Evolutionary conservation across 352 stramenopile genomes (phyloP).

Genomic region (Pythium pectinolyticum): DNA sequence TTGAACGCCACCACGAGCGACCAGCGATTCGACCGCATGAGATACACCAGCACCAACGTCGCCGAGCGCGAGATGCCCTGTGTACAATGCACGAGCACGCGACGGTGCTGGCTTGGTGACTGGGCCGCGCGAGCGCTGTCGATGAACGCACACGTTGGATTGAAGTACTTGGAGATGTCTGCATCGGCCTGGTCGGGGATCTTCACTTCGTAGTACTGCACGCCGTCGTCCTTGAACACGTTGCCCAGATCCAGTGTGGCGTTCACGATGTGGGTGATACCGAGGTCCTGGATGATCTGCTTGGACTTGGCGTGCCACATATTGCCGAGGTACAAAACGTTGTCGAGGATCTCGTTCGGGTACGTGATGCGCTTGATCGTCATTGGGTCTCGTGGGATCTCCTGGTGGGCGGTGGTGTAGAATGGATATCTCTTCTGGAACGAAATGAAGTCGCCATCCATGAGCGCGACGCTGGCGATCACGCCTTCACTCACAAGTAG

Average conservation of each 20-base stretch:
- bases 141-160: constrained; percentile 53
- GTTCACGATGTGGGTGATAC: constrained; percentile 77
- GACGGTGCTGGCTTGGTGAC: constrained; percentile 21
- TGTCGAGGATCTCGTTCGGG: constrained; percentile 67
- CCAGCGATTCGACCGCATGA: constrained; percentile 59
- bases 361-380: constrained; percentile 44
- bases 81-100: constrained; percentile 72
- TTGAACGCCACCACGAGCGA: constrained; percentile 71
- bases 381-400: not conserved
- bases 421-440: constrained; percentile 67
- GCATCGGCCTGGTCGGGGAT: constrained; percentile 43
- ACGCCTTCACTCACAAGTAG: constrained; percentile 49
- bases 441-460: constrained; percentile 38
- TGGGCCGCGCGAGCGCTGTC: constrained; percentile 17
- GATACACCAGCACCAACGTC: constrained; percentile 68
- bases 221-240: constrained; percentile 41
- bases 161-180: constrained; percentile 50
- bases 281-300: constrained; percentile 52
- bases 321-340: constrained; percentile 72
- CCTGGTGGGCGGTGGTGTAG: constrained; percentile 37
- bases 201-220: constrained; percentile 68
- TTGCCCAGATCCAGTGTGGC: constrained; percentile 59
- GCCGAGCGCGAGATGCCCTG: constrained; percentile 70
- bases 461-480: constrained; percentile 44
- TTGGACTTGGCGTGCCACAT: constrained; percentile 68